These are phyloP conservation scores for Immersiporthe knoxdaviesiana DNA, from an alignment of 2,329 filamentous ascomycete genomes.

Conservation along the genomic window DNA sequence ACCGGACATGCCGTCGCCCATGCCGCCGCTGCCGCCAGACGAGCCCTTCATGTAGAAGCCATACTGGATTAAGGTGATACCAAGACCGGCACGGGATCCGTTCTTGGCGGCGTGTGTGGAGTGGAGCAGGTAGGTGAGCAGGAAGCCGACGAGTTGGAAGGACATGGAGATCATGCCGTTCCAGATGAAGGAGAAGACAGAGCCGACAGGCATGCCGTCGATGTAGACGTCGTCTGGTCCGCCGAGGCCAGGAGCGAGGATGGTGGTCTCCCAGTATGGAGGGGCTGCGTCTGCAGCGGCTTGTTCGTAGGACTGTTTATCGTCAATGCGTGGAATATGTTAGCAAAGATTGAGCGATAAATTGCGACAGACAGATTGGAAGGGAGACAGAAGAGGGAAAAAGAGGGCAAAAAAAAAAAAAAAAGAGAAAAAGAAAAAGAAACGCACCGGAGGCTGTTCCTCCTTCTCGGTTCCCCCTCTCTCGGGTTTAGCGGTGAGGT, in stretches of 20 bases:
- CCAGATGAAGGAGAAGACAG: slow-evolving; percentile 85
- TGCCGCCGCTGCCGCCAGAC: slow-evolving; percentile 35
- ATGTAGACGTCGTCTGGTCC: slow-evolving; percentile 96
- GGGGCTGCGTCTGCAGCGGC: slow-evolving; percentile 94
- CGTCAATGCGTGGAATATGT: slow-evolving; percentile 33
- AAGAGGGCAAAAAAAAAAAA: not conserved
- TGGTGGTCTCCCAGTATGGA: slow-evolving; percentile 99
- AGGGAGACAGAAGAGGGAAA: not conserved
- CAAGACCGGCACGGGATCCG: slow-evolving; percentile 89
- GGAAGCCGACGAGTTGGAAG: slow-evolving; percentile 95
- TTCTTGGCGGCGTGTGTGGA: slow-evolving; percentile 98
- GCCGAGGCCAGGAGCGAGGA: slow-evolving; percentile 86
- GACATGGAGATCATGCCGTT: slow-evolving; percentile 97
- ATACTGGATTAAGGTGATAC: slow-evolving; percentile 93
- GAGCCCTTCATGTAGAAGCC: slow-evolving; percentile 90
- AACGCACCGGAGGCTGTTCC: slow-evolving; percentile 87
- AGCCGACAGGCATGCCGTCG: slow-evolving; percentile 91
- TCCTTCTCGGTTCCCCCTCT: slow-evolving; percentile 74
- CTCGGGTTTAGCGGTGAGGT: slow-evolving; percentile 88
- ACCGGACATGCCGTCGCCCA: slow-evolving; percentile 45
- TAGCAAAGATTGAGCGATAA: slow-evolving; percentile 37
- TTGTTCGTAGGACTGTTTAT: slow-evolving; percentile 87
- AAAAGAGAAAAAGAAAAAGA: not conserved
- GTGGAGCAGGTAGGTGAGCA: slow-evolving; percentile 96
- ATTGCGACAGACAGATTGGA: not conserved